Base-by-base conservation (phyloP, 2,329 filamentous ascomycete species). In the Fusarium napiforme region DNA sequence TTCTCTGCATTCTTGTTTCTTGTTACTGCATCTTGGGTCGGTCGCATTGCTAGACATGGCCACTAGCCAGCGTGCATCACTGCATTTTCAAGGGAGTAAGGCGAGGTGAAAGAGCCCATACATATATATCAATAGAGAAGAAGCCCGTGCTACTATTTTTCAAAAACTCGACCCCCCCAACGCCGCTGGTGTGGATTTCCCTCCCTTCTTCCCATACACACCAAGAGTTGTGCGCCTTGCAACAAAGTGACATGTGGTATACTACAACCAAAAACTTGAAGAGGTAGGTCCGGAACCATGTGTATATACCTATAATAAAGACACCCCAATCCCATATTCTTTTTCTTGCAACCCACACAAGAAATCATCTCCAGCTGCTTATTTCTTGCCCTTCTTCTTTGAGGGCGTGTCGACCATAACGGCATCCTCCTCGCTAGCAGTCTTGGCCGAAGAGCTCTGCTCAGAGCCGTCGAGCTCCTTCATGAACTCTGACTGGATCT, bases 401-500 rank as follows among this genome's bases (percentile, higher is more conserved):
- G 82, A 80, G n/a, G 85, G 82, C 12, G 83, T 82, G 78, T 96
- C 93, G 55, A 97, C 93, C 72, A 97, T 84, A 30, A 97, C 93
- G 23, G 90, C 90, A 79, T 84, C 82, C 39, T 84, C 82, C 65
- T 82, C 82, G 52, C 79, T 82, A 28, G 76, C 70, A 71, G 70
- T 81, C 73, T 78, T 81, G 69, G 81, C 81, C 19, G 85, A 82
- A 39, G 84, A 82, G 50, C 80, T 82, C 75, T 86, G 84, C 69
- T 88, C 87, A 71, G 88, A 89, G 32, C 88, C 88, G 62, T 95
- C 92, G 53, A 97, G 86, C 85, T 98, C 95, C 83, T 93, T 94
- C 89, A 97, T 92, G 78, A 96, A 95, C 19, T 91, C 92, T 60
- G 89, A 87, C 81, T 93, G 88, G 75, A 97, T 95, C 71, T 87